Evolutionary conservation across 345 rosid species (phyloP), one percentile per base, ranked within the genome.

Genomic region (Linum usitatissimum): DNA sequence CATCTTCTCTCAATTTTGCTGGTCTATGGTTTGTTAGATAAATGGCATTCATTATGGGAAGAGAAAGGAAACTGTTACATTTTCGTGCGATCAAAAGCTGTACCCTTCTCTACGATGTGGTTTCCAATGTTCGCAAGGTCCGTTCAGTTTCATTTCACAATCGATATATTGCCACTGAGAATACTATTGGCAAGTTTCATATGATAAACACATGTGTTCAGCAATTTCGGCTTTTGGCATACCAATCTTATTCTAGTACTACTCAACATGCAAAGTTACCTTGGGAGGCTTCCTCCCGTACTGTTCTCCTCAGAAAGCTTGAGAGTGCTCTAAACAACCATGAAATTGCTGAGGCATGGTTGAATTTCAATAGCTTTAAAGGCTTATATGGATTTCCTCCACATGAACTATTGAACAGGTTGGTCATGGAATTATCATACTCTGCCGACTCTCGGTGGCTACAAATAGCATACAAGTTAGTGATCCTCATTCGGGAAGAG

Each of bases 261-360:
- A 54, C 51, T 68, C 69, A 54, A 18, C 55, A 77, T 12, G 15
- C 66, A 60, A 70, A 74, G 60, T 63, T 84, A 70, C 67, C 73
- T 64, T 82, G 88, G 85, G 83, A 56, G 68, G 76, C 66, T 71
- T 81, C 88, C 42, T 69, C 84, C 39, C 73, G 62, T 65, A 74
- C 30, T 53, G 69, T 77, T 66, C 79, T 92, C 55, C 55, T 73
- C 70, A 75, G 75, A 56, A 92, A 81, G 77, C 84, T 87, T 65
- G 90, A 85, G 75, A 57, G 42, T 72, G 79, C 86, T 39, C 69
- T 90, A 49, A 78, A 73, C 49, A 66, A 64, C 71, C 90, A 73
- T 67, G 56, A 63, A 28, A 39, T 74, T 15, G 70, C 75, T 56
- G 88, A 85, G 66, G 91, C 98, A 0, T 92, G 91, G 90, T 74